These are phyloP conservation scores for Isatis tinctoria DNA, from an alignment of 345 rosid genomes.

Conservation along the genomic window DNA sequence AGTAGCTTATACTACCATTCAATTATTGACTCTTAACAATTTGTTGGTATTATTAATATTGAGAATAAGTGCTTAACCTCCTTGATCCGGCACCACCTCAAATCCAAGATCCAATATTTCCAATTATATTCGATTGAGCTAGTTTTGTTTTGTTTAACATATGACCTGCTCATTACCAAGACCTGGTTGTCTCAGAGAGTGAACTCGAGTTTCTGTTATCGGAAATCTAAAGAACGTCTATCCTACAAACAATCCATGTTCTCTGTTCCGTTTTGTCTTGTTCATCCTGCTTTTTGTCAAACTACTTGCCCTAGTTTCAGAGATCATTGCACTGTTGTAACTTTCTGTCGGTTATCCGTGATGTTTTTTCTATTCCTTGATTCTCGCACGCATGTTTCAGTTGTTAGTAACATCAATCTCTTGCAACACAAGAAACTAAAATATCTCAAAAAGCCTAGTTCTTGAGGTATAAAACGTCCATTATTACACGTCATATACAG, in stretches of 20 bases:
- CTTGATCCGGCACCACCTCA: too few relatives aligned
- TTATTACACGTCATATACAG: constrained; percentile 19
- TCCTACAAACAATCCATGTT: neutral
- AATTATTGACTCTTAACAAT: too few relatives aligned
- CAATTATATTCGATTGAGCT: too few relatives aligned
- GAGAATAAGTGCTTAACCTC: too few relatives aligned
- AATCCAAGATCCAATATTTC: too few relatives aligned
- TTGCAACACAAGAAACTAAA: constrained; percentile 5
- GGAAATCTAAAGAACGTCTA: neutral
- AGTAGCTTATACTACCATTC: too few relatives aligned
- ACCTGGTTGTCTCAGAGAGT: neutral
- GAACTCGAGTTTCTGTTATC: neutral
- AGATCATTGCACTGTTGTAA: neutral
- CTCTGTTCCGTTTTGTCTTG: too few relatives aligned
- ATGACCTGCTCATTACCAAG: neutral
- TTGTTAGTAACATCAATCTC: neutral
- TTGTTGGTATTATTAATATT: too few relatives aligned
- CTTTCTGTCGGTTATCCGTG: neutral
- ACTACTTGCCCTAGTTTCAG: neutral
- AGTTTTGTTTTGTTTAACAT: too few relatives aligned
- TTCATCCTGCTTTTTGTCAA: too few relatives aligned
- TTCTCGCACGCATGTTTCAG: neutral
- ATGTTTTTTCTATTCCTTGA: neutral
- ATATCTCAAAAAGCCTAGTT: neutral
- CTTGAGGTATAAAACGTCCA: neutral